These are phyloP conservation scores for Cercospora janseana DNA, from an alignment of 2,329 filamentous ascomycete genomes.

Conservation along the genomic window DNA sequence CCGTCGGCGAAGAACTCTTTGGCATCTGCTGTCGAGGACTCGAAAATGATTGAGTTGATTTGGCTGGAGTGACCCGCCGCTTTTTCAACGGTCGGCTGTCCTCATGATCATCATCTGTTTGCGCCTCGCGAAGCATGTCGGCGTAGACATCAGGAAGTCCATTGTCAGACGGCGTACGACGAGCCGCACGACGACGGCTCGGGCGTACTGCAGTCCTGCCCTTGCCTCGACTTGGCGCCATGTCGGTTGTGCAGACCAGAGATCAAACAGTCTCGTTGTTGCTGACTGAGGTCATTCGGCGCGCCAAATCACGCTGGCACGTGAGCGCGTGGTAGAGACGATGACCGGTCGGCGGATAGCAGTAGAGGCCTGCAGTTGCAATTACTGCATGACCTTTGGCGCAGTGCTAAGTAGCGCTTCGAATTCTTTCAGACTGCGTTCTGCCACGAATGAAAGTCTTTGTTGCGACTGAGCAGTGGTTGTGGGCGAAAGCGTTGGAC, in stretches of 20 bases:
- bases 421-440: no score
- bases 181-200: slow-evolving; percentile 19
- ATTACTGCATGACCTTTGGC: no score
- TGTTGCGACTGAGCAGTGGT: no score
- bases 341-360: no score
- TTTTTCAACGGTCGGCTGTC: slow-evolving; percentile 32
- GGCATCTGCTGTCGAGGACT: no score
- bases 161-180: slow-evolving; percentile 12
- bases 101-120: slow-evolving; percentile 16
- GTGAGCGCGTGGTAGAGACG: no score
- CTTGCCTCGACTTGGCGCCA: slow-evolving; percentile 36
- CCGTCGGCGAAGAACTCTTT: not conserved
- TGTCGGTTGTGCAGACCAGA: slow-evolving; percentile 13
- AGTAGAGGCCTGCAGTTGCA: no score
- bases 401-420: no score
- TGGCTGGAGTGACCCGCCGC: slow-evolving; percentile 23
- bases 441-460: no score
- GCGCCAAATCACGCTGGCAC: slow-evolving; percentile 2
- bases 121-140: slow-evolving; percentile 34
- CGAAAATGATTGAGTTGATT: no score
- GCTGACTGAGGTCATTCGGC: not conserved
- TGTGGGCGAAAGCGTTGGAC: no score
- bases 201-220: slow-evolving; percentile 22
- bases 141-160: slow-evolving; percentile 30
- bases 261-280: not conserved